Conservation (phyloP, 2,329 filamentous ascomycete species). For the Cephalotrichum gorgonifer region DNA sequence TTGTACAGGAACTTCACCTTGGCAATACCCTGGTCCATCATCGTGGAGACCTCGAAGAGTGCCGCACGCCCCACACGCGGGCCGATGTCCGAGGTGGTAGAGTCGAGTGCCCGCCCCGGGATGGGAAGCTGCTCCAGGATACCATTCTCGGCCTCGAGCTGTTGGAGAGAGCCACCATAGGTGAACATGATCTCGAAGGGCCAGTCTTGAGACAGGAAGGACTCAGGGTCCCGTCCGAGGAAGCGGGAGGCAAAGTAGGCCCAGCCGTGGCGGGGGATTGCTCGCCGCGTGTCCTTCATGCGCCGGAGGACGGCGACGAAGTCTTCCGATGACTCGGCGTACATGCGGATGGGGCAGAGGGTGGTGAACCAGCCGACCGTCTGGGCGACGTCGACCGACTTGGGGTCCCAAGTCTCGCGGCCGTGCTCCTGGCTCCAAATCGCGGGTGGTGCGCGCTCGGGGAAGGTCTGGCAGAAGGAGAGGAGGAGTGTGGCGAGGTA, state of each 20-base stretch:
- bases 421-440: slow-evolving; percentile 46
- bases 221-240: slow-evolving; percentile 19
- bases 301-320: slow-evolving; percentile 39
- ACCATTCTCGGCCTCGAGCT: slow-evolving; percentile 34
- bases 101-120: slow-evolving; percentile 25
- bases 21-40: slow-evolving; percentile 31
- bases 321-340: slow-evolving; percentile 32
- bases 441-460: slow-evolving; percentile 36
- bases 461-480: slow-evolving; percentile 45
- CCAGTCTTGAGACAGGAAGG: slow-evolving; percentile 22
- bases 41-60: slow-evolving; percentile 39
- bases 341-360: slow-evolving; percentile 38
- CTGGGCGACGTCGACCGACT: slow-evolving; percentile 38
- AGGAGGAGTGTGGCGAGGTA: slow-evolving; percentile 43
- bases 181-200: slow-evolving; percentile 51
- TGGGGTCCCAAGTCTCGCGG: slow-evolving; percentile 27
- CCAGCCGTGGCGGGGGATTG: slow-evolving; percentile 31
- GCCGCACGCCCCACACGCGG: slow-evolving; percentile 35
- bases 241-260: slow-evolving; percentile 38
- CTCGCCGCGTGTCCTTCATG: slow-evolving; percentile 40
- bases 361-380: slow-evolving; percentile 54
- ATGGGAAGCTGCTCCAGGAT: slow-evolving; percentile 36
- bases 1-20: slow-evolving; percentile 36
- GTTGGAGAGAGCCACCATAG: slow-evolving; percentile 38
- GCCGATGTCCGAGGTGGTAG: slow-evolving; percentile 32